Conservation (phyloP, 192 early-diverging fungal species). For the Backusella circina region DNA sequence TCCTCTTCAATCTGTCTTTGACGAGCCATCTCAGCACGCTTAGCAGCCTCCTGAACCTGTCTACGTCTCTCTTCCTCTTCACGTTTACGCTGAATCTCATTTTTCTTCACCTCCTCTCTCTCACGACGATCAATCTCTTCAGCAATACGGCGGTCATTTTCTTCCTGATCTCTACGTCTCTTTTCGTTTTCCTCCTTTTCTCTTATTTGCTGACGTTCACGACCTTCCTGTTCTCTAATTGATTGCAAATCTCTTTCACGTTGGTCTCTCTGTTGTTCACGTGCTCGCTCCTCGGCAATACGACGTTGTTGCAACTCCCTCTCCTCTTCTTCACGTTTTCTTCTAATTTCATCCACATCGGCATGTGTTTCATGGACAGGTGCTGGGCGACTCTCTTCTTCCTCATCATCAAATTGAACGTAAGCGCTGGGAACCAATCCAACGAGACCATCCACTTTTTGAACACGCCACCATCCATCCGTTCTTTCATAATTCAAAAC, state of each 20-base stretch:
- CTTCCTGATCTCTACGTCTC: slow-evolving; percentile 12
- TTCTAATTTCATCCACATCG: slow-evolving; percentile 2
- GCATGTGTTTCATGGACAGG: slow-evolving; percentile 4
- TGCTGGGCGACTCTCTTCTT: slow-evolving; percentile 13
- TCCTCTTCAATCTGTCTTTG: slow-evolving; percentile 32
- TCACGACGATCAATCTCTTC: slow-evolving; percentile 22
- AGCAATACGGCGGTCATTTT: slow-evolving; percentile 15
- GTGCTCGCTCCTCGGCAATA: not conserved
- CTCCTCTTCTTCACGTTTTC: slow-evolving; percentile 2
- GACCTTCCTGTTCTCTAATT: slow-evolving; percentile 18
- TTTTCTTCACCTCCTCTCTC: slow-evolving; percentile 5
- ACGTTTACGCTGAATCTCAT: slow-evolving; percentile 15
- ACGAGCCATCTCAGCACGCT: slow-evolving; percentile 11
- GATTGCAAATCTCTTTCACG: not conserved
- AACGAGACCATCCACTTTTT: slow-evolving; percentile 44
- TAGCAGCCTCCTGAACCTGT: slow-evolving; percentile 30
- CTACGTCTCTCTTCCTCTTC: slow-evolving; percentile 32
- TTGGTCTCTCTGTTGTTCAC: not conserved
- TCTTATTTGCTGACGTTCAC: slow-evolving; percentile 2
- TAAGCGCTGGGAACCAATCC: slow-evolving; percentile 90
- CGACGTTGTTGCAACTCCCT: not conserved
- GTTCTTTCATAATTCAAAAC: slow-evolving; percentile 80
- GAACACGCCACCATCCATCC: slow-evolving; percentile 87
- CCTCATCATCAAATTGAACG: slow-evolving; percentile 45
- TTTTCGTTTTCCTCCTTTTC: slow-evolving; percentile 23